Evolutionary conservation across 1,284 basidiomycete genomes (phyloP).

Genomic region (Pseudozyma sp.): DNA sequence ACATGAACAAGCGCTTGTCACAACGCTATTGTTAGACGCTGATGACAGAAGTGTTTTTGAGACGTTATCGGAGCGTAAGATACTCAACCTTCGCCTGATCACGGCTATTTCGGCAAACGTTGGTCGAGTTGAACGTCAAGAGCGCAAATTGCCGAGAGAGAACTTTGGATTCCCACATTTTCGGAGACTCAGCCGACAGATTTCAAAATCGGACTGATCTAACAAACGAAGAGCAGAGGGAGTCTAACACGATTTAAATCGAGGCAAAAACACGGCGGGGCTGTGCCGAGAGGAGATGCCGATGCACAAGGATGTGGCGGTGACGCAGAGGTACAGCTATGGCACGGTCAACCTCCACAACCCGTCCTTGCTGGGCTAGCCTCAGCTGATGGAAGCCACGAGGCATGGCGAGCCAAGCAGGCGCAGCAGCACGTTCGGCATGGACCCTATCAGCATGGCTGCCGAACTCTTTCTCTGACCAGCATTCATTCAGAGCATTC

Average conservation of each 20-base stretch:
- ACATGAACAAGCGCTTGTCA: not conserved
- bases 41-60: not conserved
- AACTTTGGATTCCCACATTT: not conserved
- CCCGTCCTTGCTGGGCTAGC: not conserved
- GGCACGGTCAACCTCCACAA: too few species aligned
- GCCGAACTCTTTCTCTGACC: too few species aligned
- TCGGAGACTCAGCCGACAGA: slow-evolving; percentile 1
- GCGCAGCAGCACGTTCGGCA: too few species aligned
- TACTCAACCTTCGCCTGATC: not conserved
- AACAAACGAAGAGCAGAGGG: too few species aligned
- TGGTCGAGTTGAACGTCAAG: not conserved
- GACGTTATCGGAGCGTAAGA: not conserved
- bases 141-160: slow-evolving; percentile 4
- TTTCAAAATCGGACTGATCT: not conserved
- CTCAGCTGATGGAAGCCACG: not conserved
- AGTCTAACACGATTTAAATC: not conserved
- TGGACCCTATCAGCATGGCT: too few species aligned
- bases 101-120: slow-evolving; percentile 32
- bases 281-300: slow-evolving; percentile 1
- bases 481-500: too few species aligned
- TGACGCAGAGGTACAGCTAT: slow-evolving; percentile 9
- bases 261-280: not conserved
- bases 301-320: slow-evolving; percentile 3
- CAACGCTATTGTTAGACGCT: not conserved
- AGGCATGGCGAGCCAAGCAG: too few species aligned